These are phyloP conservation scores for Mycosphaerella arachidis DNA, from an alignment of 2,329 filamentous ascomycete species.

Conservation along the genomic window DNA sequence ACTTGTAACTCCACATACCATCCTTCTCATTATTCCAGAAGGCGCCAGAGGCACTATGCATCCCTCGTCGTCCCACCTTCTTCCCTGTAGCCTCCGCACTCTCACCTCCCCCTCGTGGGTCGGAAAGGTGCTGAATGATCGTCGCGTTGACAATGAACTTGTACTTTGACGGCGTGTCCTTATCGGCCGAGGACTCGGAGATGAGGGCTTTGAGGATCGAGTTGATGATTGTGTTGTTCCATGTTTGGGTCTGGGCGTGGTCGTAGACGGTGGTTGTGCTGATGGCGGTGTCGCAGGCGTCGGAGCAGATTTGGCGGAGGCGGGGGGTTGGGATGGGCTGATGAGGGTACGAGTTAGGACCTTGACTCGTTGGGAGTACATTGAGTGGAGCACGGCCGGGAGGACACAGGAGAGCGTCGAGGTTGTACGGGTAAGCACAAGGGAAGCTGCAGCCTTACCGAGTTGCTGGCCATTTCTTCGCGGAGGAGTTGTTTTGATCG, in stretches of 20 bases:
- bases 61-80: slow-evolving; percentile 73
- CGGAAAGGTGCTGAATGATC: slow-evolving; percentile 87
- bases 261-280: slow-evolving; percentile 75
- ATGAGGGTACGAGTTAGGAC: neutral
- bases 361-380: too few species aligned
- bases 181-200: slow-evolving; percentile 49
- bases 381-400: too few species aligned
- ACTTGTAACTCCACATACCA: slow-evolving; percentile 87
- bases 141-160: slow-evolving; percentile 98
- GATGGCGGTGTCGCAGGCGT: slow-evolving; percentile 79
- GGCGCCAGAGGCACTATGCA: slow-evolving; percentile 80
- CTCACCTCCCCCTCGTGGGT: slow-evolving; percentile 58
- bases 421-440: neutral
- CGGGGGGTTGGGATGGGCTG: slow-evolving; percentile 73
- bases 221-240: slow-evolving; percentile 91
- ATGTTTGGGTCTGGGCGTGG: slow-evolving; percentile 75
- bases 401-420: neutral
- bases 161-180: slow-evolving; percentile 58
- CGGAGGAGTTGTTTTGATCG: slow-evolving; percentile 11
- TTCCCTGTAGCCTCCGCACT: slow-evolving; percentile 59
- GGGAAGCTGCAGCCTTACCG: slow-evolving; percentile 6
- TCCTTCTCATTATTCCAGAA: slow-evolving; percentile 91
- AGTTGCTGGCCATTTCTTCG: slow-evolving; percentile 12
- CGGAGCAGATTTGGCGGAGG: slow-evolving; percentile 78
- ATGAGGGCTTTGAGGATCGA: slow-evolving; percentile 73